These are phyloP conservation scores for Rhizoctonia solani DNA, from an alignment of 1,284 basidiomycete species.

Conservation along the genomic window DNA sequence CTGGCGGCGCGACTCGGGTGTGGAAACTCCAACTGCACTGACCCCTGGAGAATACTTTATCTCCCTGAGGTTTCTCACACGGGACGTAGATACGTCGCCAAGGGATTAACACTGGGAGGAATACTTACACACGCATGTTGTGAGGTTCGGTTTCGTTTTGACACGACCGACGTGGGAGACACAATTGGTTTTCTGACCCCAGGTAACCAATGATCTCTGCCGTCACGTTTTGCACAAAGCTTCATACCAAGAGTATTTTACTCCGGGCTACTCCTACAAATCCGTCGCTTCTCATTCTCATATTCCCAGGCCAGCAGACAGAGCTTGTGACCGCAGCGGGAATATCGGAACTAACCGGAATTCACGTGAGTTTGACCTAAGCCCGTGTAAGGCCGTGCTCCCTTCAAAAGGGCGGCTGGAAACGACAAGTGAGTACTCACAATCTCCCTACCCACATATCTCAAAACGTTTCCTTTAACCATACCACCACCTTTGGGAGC, in stretches of 20 bases:
- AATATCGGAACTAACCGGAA: slow-evolving; percentile 28
- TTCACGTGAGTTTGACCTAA: slow-evolving; percentile 18
- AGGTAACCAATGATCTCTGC: too few relatives aligned
- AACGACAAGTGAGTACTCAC: not conserved
- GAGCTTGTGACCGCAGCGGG: slow-evolving; percentile 15
- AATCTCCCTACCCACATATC: not conserved
- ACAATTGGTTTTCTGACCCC: not conserved
- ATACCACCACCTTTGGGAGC: not conserved
- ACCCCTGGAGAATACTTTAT: too few relatives aligned
- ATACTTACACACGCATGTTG: not conserved
- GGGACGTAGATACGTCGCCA: not conserved
- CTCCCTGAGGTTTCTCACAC: too few relatives aligned
- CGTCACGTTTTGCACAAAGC: too few relatives aligned
- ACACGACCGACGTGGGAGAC: slow-evolving; percentile 3
- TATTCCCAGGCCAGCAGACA: not conserved
- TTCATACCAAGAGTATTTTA: not conserved
- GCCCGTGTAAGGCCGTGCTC: slow-evolving; percentile 3
- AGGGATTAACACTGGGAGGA: not conserved
- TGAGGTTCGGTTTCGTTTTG: not conserved
- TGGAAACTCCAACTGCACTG: too few relatives aligned
- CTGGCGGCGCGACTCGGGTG: not conserved
- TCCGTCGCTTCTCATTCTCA: not conserved
- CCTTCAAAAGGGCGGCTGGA: slow-evolving; percentile 17
- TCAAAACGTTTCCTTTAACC: not conserved
- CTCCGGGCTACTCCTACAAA: slow-evolving; percentile 15